Percentiles rank a stretch among this genome's conserved stretches.
Conservation (phyloP, 2,329 filamentous ascomycete species). For the Ascochyta koolunga region DNA sequence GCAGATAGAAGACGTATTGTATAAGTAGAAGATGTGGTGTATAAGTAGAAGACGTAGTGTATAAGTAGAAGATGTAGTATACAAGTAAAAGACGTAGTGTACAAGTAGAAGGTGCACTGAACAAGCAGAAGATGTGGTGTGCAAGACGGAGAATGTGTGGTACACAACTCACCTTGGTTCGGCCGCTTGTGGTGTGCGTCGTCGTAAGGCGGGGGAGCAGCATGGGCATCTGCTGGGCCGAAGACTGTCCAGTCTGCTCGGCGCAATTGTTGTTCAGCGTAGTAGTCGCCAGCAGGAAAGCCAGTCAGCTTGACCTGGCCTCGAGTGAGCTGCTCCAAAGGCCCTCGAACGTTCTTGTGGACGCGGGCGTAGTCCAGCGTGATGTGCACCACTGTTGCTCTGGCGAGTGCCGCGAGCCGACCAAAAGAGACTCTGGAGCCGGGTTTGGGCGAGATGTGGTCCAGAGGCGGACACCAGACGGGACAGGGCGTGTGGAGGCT, state of each 20-base stretch:
- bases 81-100: too few species aligned
- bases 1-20: too few species aligned
- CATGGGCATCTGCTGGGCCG: neutral
- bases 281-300: neutral
- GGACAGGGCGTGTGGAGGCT: too few species aligned
- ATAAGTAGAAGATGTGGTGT: neutral
- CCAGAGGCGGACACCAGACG: too few species aligned
- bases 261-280: neutral
- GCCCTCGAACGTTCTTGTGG: neutral
- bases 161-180: neutral
- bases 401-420: too few species aligned
- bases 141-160: too few species aligned
- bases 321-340: neutral
- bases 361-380: neutral
- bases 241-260: neutral
- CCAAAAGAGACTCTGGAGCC: too few species aligned
- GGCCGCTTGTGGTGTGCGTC: neutral
- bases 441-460: too few species aligned
- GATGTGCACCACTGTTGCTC: neutral
- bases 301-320: neutral
- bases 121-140: too few species aligned
- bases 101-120: too few species aligned
- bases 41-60: too few species aligned
- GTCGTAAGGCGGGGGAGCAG: neutral
- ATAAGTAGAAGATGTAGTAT: too few species aligned